Evolutionary conservation across 2,329 filamentous ascomycete genomes (phyloP).

Genomic region (Pseudogymnoascus sp.): DNA sequence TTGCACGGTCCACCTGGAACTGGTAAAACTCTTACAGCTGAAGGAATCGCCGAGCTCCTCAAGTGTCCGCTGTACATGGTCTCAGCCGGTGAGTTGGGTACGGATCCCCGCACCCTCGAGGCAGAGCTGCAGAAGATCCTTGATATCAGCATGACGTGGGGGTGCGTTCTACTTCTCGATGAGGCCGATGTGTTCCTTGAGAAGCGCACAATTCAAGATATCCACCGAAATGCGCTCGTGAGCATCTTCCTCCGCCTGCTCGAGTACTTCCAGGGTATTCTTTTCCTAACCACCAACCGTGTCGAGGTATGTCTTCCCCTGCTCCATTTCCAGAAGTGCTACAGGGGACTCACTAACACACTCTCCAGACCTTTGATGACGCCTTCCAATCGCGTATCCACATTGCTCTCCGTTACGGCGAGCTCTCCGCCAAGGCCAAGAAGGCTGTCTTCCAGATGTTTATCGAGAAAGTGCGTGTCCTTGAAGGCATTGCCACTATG

Average conservation of each 20-base stretch:
- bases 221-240: slow-evolving; percentile 78
- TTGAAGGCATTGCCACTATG: slow-evolving; percentile 54
- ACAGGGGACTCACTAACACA: background rate
- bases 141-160: slow-evolving; percentile 80
- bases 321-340: background rate
- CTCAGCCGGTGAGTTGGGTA: slow-evolving; percentile 74
- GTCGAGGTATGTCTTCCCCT: slow-evolving; percentile 47
- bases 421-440: slow-evolving; percentile 64
- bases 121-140: slow-evolving; percentile 74
- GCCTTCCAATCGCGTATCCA: slow-evolving; percentile 86
- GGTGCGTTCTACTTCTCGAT: slow-evolving; percentile 75
- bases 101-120: slow-evolving; percentile 67
- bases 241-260: slow-evolving; percentile 79
- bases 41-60: slow-evolving; percentile 77
- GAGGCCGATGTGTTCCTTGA: slow-evolving; percentile 82
- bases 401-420: slow-evolving; percentile 73
- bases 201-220: slow-evolving; percentile 73
- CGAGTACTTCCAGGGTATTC: slow-evolving; percentile 86
- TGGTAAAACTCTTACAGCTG: slow-evolving; percentile 81
- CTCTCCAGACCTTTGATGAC: slow-evolving; percentile 67
- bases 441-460: slow-evolving; percentile 80
- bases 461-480: slow-evolving; percentile 61
- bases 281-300: slow-evolving; percentile 84
- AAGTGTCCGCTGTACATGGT: slow-evolving; percentile 78
- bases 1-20: slow-evolving; percentile 81